Evolutionary conservation across 495 filamentous ascomycete species (phyloP).

Genomic region (Neurospora sp.): DNA sequence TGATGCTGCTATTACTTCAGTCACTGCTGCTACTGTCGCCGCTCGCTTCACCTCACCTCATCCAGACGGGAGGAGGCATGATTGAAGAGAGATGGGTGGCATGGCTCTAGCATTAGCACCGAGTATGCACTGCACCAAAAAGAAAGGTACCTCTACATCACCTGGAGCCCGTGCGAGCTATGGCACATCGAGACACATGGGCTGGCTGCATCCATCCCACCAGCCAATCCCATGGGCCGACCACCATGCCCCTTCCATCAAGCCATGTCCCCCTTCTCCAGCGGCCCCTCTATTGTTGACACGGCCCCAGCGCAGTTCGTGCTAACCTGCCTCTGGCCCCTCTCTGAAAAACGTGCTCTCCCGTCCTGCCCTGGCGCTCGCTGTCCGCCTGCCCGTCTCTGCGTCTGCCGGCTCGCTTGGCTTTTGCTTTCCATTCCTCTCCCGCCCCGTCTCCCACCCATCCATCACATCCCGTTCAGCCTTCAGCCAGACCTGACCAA

Average conservation of each 20-base stretch:
- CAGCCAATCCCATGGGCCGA: background rate
- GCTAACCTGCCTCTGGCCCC: slow-evolving; percentile 14
- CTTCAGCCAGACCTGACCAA: background rate
- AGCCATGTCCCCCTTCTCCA: background rate
- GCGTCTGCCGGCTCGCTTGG: slow-evolving; percentile 2
- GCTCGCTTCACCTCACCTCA: background rate
- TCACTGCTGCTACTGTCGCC: background rate
- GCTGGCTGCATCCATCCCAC: background rate
- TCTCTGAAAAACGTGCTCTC: slow-evolving; percentile 29
- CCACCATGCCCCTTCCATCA: background rate
- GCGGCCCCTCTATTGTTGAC: slow-evolving; percentile 3
- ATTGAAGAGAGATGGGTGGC: background rate
- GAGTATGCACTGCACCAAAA: background rate
- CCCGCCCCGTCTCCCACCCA: background rate
- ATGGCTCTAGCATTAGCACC: background rate
- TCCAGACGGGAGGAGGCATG: background rate
- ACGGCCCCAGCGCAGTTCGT: slow-evolving; percentile 3
- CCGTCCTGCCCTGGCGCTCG: slow-evolving; percentile 15
- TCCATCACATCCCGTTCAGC: background rate
- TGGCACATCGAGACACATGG: background rate
- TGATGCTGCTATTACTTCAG: background rate
- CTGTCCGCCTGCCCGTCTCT: slow-evolving; percentile 6
- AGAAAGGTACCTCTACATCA: background rate
- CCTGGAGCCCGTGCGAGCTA: background rate
- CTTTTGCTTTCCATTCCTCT: background rate